Evolutionary conservation across 2,329 filamentous ascomycete genomes (phyloP), one percentile per base, ranked within the genome.

Genomic region (Lasiodiplodia citricola): DNA sequence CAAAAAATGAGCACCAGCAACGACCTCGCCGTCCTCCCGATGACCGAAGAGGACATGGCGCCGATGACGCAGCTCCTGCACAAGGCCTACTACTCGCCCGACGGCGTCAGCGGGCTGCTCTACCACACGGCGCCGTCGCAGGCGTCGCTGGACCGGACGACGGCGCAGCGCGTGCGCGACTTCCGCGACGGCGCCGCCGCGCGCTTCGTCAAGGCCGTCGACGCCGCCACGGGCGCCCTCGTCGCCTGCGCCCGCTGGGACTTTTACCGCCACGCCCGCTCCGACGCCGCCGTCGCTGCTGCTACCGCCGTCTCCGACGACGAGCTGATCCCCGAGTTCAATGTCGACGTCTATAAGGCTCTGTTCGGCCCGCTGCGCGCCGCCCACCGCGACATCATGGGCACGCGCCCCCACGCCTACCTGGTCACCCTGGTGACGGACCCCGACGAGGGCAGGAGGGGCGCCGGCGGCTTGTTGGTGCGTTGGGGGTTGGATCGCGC

Each of bases 401-500:
- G 52, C 28, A 37, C 10, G 25, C 37, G 41, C 16, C 65, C 65
- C 25, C 65, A 67, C 54, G 54, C 52, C 16, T 35, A 50, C 2
- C 72, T 80, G 5, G 75, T 78, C 38, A 77, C 75, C 4, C 67
- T 79, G 37, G 75, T 77, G 18, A 79, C 77, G 50, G 68, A 75
- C 25, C 71, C 74, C 10, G 51, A 74, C 3, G 77, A 80, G 60
- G 72, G 74, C 52, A 70, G 76, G 18, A 70, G 74, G 7, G 78
- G 78, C 8, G 78, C 78, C 3, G 78, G 78, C 0, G 72, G 72
- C 10, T 71, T 77, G 75, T 65, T 80, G 16, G 70, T 79, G 18
- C 47, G 71, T 8, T 79, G 77, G 77, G 78, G 78, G 0, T 71
- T 73, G 13, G 74, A 74, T 25, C 74, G 70, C 50, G 78, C 77